Base-by-base conservation (phyloP, 345 rosid species). In the Moricandia arvensis region DNA sequence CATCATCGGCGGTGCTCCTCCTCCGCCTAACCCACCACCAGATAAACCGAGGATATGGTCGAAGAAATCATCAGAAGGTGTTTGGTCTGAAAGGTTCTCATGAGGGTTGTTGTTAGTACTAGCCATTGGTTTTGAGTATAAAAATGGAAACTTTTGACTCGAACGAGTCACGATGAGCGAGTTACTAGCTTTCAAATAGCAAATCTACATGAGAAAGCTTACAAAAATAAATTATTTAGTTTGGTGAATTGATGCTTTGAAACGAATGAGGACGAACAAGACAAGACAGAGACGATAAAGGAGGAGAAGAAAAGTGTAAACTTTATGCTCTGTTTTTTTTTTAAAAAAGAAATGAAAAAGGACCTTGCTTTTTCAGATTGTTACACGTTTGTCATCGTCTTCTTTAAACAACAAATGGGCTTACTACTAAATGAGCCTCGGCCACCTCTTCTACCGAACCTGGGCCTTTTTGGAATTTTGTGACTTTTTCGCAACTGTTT, bases 41-140 rank as follows among this genome's bases (percentile, higher is more conserved):
- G 29, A 27, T 27, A 27, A 27, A 1, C 94, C 86, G 35, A 95
- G 93, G 57, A 95, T 86, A 81, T 90, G 98, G 76, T 89, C 97
- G 58, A 95, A 82, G 86, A 95, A 95, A 81, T 95, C 98, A 74
- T 95, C 99, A 30, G 85, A 15, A 2, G 93, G 80, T 17, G 88
- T 37, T 79, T 61, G 78, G 74, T 73, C 78, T 1, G 78, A 55
- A 30, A 72, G 77, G n/a, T 66, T 70, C 12, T 88, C 95, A 53
- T 85, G 80, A 57, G 85, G 88, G 59, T 90, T 92, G 31, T 29
- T 29, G 76, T 86, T 75, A 60, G n/a, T n/a, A n/a, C 65, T 89
- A 41, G 99, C 91, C 99, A 95, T 95, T 45, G 74, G 33, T 38
- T 41, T 12, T 13, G 33, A 62, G 66, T 16, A 29, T 29, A 29